Conservation (phyloP, 805 yeast genomes). For the Kluyveromyces wickerhamii region DNA sequence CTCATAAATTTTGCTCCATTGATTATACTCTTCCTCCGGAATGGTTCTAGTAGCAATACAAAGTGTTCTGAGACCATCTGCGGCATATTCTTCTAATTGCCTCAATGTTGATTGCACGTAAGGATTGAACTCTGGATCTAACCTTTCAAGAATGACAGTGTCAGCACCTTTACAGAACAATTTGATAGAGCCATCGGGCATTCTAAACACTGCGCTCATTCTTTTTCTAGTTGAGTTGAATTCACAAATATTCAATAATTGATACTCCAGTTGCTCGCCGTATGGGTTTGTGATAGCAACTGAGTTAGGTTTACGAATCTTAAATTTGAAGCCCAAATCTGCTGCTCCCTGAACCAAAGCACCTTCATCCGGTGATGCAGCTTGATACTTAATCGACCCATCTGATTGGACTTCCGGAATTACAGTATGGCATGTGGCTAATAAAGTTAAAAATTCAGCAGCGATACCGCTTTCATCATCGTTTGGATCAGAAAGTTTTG, state of each 20-base stretch:
- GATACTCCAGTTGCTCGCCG: slow-evolving; percentile 53
- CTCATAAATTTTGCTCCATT: slow-evolving; percentile 61
- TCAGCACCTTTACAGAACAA: slow-evolving; percentile 97
- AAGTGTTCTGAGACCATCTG: slow-evolving; percentile 88
- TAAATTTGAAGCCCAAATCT: slow-evolving; percentile 72
- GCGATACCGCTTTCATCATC: slow-evolving; percentile 42
- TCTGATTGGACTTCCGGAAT: slow-evolving; percentile 74
- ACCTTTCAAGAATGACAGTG: slow-evolving; percentile 84
- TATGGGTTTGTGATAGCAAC: slow-evolving; percentile 52
- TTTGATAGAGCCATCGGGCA: slow-evolving; percentile 88
- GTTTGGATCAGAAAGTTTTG: slow-evolving; percentile 37
- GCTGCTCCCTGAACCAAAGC: slow-evolving; percentile 98
- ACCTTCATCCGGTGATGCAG: slow-evolving; percentile 99
- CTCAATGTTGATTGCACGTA: slow-evolving; percentile 74
- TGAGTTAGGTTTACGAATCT: slow-evolving; percentile 76
- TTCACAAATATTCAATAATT: slow-evolving; percentile 85
- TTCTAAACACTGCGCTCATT: slow-evolving; percentile 90
- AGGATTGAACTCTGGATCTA: slow-evolving; percentile 59
- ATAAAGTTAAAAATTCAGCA: slow-evolving; percentile 69
- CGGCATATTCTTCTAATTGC: slow-evolving; percentile 93
- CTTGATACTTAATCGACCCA: slow-evolving; percentile 82
- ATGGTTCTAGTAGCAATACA: slow-evolving; percentile 84
- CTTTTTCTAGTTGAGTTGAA: slow-evolving; percentile 96
- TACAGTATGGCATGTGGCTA: slow-evolving; percentile 95
- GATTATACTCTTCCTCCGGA: slow-evolving; percentile 65